Base-by-base conservation (phyloP, 192 early-diverging fungal genomes). In the Entomortierella parvispora region DNA sequence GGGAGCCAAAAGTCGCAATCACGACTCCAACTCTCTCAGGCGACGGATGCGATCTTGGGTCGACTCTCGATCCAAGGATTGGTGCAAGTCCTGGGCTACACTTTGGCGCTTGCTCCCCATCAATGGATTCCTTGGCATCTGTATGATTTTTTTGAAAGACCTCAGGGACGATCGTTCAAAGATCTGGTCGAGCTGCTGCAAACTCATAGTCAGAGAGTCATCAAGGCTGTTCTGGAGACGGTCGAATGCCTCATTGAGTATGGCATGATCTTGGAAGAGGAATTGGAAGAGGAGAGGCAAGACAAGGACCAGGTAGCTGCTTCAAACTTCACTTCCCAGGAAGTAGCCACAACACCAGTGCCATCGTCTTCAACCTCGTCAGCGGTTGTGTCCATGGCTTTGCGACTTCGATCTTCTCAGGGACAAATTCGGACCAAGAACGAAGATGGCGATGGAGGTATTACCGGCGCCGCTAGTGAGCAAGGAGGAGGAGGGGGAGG, bases 121-220 rank as follows among this genome's bases (percentile, higher is more conserved):
- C 65, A 76, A 43, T 76, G 72, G 72, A 76, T 76, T 15, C 72
- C 72, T 2, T 68, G 58, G 58, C 72, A 76, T 40, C 47, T 68
- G 23, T 76, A 76, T 22, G 72, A 76, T 26, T 76, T 76, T 31
- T 76, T 76, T 58, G 37, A 67, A 2, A 46, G 44, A 10, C 71
- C 63, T 0, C 72, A 76, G 18, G 72, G 72, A 26, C 46, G 33
- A 4, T 46, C 33, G 22, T 76, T 48, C 59, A 44, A 34, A n/a
- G 65, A 76, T 14, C 22, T 76, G 37, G 46, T 76, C 10, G 72
- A 62, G 53, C 20, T 76, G 26, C 25, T 76, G 45, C 72, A 64
- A 31, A 76, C 72, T 22, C 65, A 76, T 23, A 68, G 65, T 37
- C 72, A 76, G 34, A 17, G 42, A 7, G 61, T 76, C 7, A 10